Evolutionary conservation across 495 filamentous ascomycete genomes (phyloP), one percentile per base, ranked within the genome.

Genomic region (Lophium mytilinum): DNA sequence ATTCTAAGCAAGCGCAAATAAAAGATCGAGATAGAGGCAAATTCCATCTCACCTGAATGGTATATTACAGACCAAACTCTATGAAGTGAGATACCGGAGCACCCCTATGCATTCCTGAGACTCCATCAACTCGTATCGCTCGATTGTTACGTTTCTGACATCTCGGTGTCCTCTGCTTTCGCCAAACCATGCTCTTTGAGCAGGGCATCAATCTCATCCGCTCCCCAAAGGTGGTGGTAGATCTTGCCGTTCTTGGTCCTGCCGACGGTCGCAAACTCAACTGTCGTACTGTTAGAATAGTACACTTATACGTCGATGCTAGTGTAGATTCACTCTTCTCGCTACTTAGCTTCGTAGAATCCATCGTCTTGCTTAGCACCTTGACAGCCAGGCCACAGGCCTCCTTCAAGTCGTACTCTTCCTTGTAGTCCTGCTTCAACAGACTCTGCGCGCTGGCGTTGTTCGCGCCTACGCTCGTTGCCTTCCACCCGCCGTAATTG

Each of bases 321-420:
- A 9, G 1, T 3, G 52, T 33, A 24, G 14, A 77, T 83, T 73
- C 75, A 95, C 91, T 96, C 81, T 99, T 99, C 78, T 97, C 91
- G 67, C 90, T 96, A 79, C 89, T 95, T 66, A 99, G 73, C 79
- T 95, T 97, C 6, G 93, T 96, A 41, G 89, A 92, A 73, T 99
- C 93, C 94, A 99, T 99, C 4, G 93, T 99, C 83, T 99, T 99
- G 81, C 92, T 96, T 61, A 99, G 75, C 53, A 97, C 93, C 82
- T 99, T 99, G 64, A 99, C 91, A 18, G 93, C 93, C 82, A 96
- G 85, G 40, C 83, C 91, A 75, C 93, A 97, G 7, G 93, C 93
- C 78, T 97, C 92, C 78, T 95, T 89, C 69, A 99, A 73, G 60
- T 88, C 83, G 68, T 88, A 95, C 62, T 96, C 89, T 74, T 97